A percentile compares a stretch with the other conserved stretches of the same genome.
phyloP scores from a whole-genome alignment of 805 yeast genomes.

The Saturnispora silvae region DNA sequence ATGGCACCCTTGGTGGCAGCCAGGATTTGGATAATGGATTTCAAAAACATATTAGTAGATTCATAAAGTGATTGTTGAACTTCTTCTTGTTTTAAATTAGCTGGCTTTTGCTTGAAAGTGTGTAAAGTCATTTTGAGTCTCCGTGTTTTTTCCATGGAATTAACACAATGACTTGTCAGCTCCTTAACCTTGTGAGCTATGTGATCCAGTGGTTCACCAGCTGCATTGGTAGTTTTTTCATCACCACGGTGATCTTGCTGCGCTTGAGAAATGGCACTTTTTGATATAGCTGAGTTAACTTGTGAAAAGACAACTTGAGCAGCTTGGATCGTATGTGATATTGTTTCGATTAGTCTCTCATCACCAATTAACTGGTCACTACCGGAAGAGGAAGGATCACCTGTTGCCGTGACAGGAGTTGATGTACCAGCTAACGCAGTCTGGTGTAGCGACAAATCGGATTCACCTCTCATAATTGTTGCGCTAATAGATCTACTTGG shows the following conservation, averaged over 20 bases:
- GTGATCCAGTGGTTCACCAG: constrained; percentile 13
- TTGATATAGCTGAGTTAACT: constrained; percentile 54
- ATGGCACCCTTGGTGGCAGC: constrained; percentile 77
- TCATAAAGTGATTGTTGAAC: constrained; percentile 72
- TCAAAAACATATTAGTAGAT: constrained; percentile 69
- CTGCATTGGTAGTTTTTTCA: not conserved
- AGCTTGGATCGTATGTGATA: constrained; percentile 28
- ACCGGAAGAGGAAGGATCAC: not conserved
- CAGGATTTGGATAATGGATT: constrained; percentile 72
- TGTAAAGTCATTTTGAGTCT: constrained; percentile 46
- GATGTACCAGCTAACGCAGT: not conserved
- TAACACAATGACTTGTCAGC: constrained; percentile 62
- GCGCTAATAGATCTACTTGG: constrained; percentile 13
- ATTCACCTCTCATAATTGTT: constrained; percentile 19
- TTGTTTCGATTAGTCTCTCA: constrained; percentile 22
- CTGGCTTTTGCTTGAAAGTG: constrained; percentile 29
- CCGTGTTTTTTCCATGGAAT: constrained; percentile 75
- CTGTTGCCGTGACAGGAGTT: not conserved
- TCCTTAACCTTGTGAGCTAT: constrained; percentile 64
- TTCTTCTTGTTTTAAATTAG: constrained; percentile 20
- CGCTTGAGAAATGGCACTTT: constrained; percentile 49
- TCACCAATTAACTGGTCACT: constrained; percentile 16
- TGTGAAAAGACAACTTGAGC: constrained; percentile 75
- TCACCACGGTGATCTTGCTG: constrained; percentile 14
- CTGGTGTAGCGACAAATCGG: constrained; percentile 17